A percentile compares a stretch with the other conserved stretches of the same genome.
These are phyloP conservation scores for Talaromyces verruculosus DNA, from an alignment of 2,329 filamentous ascomycete species.

Conservation along the genomic window DNA sequence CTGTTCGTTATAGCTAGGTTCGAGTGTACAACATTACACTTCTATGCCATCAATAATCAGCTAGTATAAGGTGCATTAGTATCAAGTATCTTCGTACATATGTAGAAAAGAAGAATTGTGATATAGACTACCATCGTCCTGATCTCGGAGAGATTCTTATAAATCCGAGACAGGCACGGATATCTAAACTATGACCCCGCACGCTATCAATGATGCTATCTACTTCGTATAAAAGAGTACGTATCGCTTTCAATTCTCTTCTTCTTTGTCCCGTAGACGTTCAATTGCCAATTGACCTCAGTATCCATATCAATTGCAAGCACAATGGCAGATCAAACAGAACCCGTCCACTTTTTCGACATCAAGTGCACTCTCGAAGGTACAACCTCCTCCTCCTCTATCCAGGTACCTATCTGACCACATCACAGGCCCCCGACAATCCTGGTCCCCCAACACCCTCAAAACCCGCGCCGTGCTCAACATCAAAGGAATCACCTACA, in stretches of 20 bases:
- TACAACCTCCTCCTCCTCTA: background rate
- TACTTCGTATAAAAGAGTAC: background rate
- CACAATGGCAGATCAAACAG: conserved; percentile 26
- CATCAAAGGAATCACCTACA: conserved; percentile 31
- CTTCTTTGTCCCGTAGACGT: background rate
- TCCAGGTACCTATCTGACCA: background rate
- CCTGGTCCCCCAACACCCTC: conserved; percentile 33
- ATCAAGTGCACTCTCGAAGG: conserved; percentile 25
- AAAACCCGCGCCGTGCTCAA: conserved; percentile 30
- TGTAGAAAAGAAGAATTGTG: background rate
- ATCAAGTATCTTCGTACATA: too few species aligned
- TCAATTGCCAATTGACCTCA: background rate
- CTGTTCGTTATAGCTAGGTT: too few species aligned
- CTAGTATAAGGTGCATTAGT: too few species aligned
- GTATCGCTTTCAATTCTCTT: background rate
- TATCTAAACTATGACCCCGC: background rate
- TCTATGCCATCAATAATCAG: too few species aligned
- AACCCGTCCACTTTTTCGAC: conserved; percentile 39
- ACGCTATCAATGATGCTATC: background rate
- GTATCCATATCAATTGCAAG: background rate
- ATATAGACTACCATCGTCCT: background rate
- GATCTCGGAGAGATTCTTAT: background rate
- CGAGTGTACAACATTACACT: too few species aligned
- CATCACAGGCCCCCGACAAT: conserved; percentile 29
- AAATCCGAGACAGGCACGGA: background rate